These are phyloP conservation scores for Apiotrichum domesticum DNA, from an alignment of 1,284 basidiomycete genomes.

Conservation along the genomic window DNA sequence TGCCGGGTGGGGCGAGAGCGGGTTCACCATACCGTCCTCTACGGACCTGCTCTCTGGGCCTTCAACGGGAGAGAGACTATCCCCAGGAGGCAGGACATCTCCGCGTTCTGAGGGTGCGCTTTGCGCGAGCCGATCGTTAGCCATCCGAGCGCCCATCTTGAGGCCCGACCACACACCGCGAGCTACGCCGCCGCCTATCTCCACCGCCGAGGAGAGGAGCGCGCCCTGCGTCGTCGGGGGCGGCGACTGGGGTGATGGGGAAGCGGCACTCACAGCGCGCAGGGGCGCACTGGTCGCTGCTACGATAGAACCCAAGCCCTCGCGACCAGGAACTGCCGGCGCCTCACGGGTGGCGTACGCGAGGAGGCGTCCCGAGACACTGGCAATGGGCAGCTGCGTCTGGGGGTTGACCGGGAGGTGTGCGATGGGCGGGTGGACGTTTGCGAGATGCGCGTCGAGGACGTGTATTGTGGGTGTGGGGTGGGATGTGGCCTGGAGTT, in stretches of 20 bases:
- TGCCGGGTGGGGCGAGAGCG: background rate
- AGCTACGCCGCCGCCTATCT: slow-evolving; percentile 41
- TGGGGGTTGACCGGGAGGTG: slow-evolving; percentile 16
- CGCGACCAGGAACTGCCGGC: slow-evolving; percentile 23
- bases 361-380: slow-evolving; percentile 32
- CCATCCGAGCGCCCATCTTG: slow-evolving; percentile 39
- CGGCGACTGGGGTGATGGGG: background rate
- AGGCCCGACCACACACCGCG: slow-evolving; percentile 43
- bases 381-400: slow-evolving; percentile 23
- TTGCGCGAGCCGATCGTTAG: slow-evolving; percentile 26
- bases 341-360: slow-evolving; percentile 28
- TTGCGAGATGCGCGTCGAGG: slow-evolving; percentile 21
- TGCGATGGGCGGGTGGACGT: slow-evolving; percentile 9
- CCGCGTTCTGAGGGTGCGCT: slow-evolving; percentile 31
- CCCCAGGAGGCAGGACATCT: background rate
- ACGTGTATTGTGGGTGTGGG: slow-evolving; percentile 29
- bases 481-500: slow-evolving; percentile 23
- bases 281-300: slow-evolving; percentile 11
- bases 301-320: slow-evolving; percentile 33
- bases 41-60: slow-evolving; percentile 12
- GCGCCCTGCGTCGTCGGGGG: slow-evolving; percentile 19
- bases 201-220: slow-evolving; percentile 33
- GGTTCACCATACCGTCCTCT: slow-evolving; percentile 4
- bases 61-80: background rate
- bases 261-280: slow-evolving; percentile 1